Evolutionary conservation across 2,329 filamentous ascomycete genomes (phyloP), one percentile per base, ranked within the genome.

Genomic region (Didymella glomerata): DNA sequence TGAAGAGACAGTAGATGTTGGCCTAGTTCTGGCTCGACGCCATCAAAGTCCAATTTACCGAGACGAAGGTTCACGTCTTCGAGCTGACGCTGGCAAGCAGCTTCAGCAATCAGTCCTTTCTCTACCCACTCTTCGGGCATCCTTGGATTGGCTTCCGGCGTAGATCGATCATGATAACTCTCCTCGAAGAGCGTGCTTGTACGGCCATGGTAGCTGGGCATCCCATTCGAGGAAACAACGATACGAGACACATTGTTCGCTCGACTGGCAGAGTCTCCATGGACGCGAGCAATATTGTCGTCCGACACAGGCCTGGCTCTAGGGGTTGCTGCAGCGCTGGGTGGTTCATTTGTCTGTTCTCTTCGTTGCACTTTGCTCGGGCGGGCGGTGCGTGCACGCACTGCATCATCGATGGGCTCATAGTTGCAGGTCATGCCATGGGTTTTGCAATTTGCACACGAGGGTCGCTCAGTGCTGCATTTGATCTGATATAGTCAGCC

Each of bases 31-130:
- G 83, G 79, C 30, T 83, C 79, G 1, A 86, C 79, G 1, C 83
- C 84, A 63, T 86, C 84, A 66, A 87, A 85, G 64, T 86, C 83
- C 3, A 85, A 76, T 52, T 79, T 80, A 1, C 77, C 78, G 16
- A 77, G 70, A 4, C 76, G 71, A 40, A 80, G 76, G 60, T 85
- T 81, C 54, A 84, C 71, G 0, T 77, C 75, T 55, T 86, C 84
- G 10, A 84, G 70, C 56, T 86, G 84, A 64, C 82, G 73, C 63
- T 83, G 80, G 50, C 78, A 76, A 0, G 80, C 78, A 30, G 81
- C 80, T 64, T 83, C 81, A 16, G 80, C 81, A 48, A 84, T 77
- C 6, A 84, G 69, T 13, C 79, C 76, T 49, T 79, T 79, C 52
- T 81, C 76, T 24, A 82, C 75, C 77, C 79, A 80, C 16, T 78